A percentile compares a stretch with the other conserved stretches of the same genome.
Conservation (phyloP, 495 filamentous ascomycete genomes). For the Neurospora hispaniola region DNA sequence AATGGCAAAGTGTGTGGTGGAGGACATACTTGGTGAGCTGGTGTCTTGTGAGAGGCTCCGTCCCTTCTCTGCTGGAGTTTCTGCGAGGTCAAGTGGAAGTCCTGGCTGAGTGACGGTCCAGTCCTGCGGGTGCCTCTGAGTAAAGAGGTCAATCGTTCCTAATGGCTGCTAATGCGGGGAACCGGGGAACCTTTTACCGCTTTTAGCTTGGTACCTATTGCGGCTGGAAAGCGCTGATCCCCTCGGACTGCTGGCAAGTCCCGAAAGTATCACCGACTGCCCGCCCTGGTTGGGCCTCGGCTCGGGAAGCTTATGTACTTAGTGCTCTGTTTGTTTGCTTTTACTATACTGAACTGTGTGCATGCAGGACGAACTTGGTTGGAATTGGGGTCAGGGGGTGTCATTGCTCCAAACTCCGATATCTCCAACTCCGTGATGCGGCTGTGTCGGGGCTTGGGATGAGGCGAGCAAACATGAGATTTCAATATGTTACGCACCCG, state of each 20-base stretch:
- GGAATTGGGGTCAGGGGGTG: background rate
- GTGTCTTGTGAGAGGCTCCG: background rate
- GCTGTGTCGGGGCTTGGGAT: background rate
- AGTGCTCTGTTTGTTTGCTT: background rate
- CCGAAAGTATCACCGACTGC: background rate
- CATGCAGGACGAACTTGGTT: background rate
- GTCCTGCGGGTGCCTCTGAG: background rate
- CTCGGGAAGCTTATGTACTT: background rate
- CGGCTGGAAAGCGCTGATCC: too few relatives aligned
- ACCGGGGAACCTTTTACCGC: background rate
- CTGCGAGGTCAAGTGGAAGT: background rate
- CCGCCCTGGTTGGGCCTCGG: background rate
- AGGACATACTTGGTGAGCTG: background rate
- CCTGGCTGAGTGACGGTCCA: background rate
- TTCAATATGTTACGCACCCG: background rate
- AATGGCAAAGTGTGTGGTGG: background rate
- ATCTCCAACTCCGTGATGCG: background rate
- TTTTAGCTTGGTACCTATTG: background rate
- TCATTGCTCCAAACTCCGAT: background rate
- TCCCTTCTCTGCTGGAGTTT: background rate
- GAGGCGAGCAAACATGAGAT: background rate
- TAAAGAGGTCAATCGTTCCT: background rate
- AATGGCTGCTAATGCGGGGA: background rate
- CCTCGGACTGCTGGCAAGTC: too few relatives aligned
- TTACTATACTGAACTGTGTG: background rate